Conservation (phyloP, 345 rosid genomes). For the Nephelium lappaceum region DNA sequence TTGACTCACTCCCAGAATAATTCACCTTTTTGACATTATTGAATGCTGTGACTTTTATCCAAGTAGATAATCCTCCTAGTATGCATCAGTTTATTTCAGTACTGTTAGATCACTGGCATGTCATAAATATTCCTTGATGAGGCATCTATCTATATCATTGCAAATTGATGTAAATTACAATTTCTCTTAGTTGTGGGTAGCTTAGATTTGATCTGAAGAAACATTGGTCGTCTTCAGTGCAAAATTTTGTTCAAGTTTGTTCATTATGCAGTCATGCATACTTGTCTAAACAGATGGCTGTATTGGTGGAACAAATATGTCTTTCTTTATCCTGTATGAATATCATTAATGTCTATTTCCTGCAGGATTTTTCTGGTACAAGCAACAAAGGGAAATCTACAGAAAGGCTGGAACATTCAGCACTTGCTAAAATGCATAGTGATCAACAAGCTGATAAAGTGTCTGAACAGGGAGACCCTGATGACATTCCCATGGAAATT, state of each 20-base stretch:
- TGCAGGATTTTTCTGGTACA: slow-evolving; percentile 59
- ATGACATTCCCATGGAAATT: slow-evolving; percentile 95
- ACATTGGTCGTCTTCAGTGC: not conserved
- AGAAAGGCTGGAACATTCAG: slow-evolving; percentile 41
- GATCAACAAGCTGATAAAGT: slow-evolving; percentile 43
- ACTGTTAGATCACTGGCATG: not conserved
- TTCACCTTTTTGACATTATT: not conserved
- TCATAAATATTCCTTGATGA: not conserved
- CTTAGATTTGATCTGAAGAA: not conserved
- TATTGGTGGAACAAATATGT: slow-evolving; percentile 4
- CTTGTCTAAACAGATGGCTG: not conserved
- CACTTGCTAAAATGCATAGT: slow-evolving; percentile 32
- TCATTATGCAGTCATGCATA: slow-evolving; percentile 2
- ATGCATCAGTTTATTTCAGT: slow-evolving; percentile 7
- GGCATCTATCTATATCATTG: slow-evolving; percentile 4
- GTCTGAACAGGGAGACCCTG: slow-evolving; percentile 56
- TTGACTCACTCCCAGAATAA: not conserved
- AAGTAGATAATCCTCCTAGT: slow-evolving; percentile 14
- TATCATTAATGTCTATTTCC: slow-evolving; percentile 23
- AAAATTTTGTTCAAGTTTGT: not conserved
- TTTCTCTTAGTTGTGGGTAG: not conserved
- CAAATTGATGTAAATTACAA: not conserved
- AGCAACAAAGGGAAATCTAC: slow-evolving; percentile 44
- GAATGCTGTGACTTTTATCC: not conserved
- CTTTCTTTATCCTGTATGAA: slow-evolving; percentile 16